These are phyloP conservation scores for Ganoderma lucidum DNA, from an alignment of 1,284 basidiomycete species.

Conservation along the genomic window DNA sequence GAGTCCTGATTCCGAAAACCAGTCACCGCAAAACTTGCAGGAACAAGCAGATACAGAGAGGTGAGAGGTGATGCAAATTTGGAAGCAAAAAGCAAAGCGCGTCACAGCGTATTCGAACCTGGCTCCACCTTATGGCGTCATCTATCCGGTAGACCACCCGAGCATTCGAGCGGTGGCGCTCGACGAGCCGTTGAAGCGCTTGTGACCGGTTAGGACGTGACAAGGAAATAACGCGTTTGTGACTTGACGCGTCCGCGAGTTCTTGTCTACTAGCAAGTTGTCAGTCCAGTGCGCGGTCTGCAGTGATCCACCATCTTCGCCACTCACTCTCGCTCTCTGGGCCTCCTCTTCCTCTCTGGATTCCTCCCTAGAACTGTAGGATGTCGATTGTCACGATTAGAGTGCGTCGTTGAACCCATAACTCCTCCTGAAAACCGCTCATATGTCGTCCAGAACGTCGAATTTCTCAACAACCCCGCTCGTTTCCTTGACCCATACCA, in stretches of 20 bases:
- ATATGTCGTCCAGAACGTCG: conserved; percentile 66
- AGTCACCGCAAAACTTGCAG: background rate
- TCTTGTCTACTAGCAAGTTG: background rate
- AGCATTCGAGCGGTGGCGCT: background rate
- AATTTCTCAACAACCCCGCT: conserved; percentile 94
- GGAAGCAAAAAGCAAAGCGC: background rate
- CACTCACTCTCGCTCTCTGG: background rate
- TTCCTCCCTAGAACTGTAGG: background rate
- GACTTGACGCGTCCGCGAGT: conserved; percentile 29
- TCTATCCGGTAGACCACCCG: conserved; percentile 2
- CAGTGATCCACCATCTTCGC: conserved; percentile 16
- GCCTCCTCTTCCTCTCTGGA: background rate
- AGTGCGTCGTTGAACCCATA: conserved; percentile 16
- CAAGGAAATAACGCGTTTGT: conserved; percentile 26
- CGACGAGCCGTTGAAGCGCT: background rate
- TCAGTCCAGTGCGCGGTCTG: conserved; percentile 8
- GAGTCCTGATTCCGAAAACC: background rate
- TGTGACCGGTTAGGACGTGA: conserved; percentile 9
- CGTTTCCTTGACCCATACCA: conserved; percentile 91
- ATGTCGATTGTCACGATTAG: conserved; percentile 80
- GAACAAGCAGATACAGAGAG: background rate
- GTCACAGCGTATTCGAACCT: background rate
- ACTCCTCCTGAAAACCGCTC: background rate
- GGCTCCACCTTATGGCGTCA: background rate
- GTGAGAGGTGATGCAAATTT: background rate